Percentiles rank a stretch among this genome's conserved stretches.
Evolutionary conservation across 257 asterid species (phyloP).

Genomic region (Verbascum thapsus): DNA sequence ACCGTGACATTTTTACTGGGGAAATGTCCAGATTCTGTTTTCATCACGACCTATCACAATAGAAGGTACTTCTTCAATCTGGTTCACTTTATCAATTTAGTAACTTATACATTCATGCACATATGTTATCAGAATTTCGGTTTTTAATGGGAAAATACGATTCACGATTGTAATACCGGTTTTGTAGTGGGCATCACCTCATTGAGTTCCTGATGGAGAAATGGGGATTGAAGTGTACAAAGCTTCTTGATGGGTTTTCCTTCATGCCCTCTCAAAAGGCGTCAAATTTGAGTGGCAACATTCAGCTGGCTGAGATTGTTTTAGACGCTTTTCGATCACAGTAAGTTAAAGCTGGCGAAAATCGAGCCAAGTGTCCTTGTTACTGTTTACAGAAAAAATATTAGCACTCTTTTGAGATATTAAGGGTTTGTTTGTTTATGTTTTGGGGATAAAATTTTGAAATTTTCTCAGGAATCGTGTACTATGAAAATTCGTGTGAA

Average conservation of each 20-base stretch:
- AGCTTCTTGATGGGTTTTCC: slow-evolving; percentile 83
- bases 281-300: slow-evolving; percentile 73
- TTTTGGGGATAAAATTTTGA: too few species aligned
- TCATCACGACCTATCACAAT: slow-evolving; percentile 85
- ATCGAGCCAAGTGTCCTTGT: too few species aligned
- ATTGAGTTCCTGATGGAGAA: slow-evolving; percentile 87
- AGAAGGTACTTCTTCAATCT: slow-evolving; percentile 62
- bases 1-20: slow-evolving; percentile 75
- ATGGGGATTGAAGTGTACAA: slow-evolving; percentile 81
- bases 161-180: slow-evolving; percentile 4
- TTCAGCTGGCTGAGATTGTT: slow-evolving; percentile 85
- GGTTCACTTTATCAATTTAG: neutral
- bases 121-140: neutral
- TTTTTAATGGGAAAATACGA: neutral
- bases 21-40: slow-evolving; percentile 66
- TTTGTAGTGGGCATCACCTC: slow-evolving; percentile 86
- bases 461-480: too few species aligned
- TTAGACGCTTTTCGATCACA: slow-evolving; percentile 34
- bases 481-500: too few species aligned
- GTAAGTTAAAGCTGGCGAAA: neutral
- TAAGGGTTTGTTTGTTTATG: too few species aligned
- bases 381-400: too few species aligned
- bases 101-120: neutral
- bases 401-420: too few species aligned
- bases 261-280: slow-evolving; percentile 76